Evolutionary conservation across 495 filamentous ascomycete genomes (phyloP).

Genomic region (Aspergillus sclerotiicarbonarius): DNA sequence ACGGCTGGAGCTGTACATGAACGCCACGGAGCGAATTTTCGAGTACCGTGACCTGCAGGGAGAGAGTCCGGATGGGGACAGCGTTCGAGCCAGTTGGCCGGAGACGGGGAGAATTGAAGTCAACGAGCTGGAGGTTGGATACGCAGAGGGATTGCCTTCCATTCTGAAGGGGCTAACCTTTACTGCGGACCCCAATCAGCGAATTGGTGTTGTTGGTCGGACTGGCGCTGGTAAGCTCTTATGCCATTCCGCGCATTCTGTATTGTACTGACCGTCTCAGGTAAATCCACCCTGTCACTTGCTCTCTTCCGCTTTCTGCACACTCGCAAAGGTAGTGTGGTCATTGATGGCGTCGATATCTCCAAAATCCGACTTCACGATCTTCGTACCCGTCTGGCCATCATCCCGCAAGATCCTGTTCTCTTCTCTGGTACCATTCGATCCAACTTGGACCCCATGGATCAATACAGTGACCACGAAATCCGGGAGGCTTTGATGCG

Average conservation of each 20-base stretch:
- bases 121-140: conserved; percentile 60
- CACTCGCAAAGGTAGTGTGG: conserved; percentile 38
- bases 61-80: conserved; percentile 49
- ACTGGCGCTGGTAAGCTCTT: conserved; percentile 52
- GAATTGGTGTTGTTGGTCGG: conserved; percentile 68
- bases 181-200: conserved; percentile 56
- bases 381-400: conserved; percentile 48
- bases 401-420: conserved; percentile 57
- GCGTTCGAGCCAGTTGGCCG: conserved; percentile 67
- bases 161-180: conserved; percentile 67
- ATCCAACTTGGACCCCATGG: conserved; percentile 49
- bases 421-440: conserved; percentile 53
- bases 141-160: conserved; percentile 65
- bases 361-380: conserved; percentile 43
- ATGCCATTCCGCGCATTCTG: no score
- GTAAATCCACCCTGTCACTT: conserved; percentile 45
- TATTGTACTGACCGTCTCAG: no score
- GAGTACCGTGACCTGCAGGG: conserved; percentile 66
- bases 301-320: conserved; percentile 52
- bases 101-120: conserved; percentile 66
- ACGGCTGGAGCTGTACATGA: conserved; percentile 64
- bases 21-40: conserved; percentile 70
- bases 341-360: conserved; percentile 53
- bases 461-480: conserved; percentile 57
- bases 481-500: conserved; percentile 57